Evolutionary conservation across 1,284 basidiomycete genomes (phyloP).

Genomic region (Fomitopsis pinicola): DNA sequence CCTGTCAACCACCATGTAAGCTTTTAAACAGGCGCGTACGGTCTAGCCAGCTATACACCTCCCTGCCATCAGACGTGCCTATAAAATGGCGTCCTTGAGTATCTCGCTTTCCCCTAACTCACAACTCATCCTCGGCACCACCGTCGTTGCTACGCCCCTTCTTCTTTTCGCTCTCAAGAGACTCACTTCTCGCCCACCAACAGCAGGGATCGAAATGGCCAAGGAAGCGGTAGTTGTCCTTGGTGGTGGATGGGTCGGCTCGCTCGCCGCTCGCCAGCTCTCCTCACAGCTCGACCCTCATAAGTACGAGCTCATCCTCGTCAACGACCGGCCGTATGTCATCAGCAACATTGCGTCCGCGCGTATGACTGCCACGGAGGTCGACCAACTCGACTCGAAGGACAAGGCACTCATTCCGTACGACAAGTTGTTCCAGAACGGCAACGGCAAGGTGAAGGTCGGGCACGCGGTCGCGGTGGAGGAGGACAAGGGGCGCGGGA

Average conservation of each 20-base stretch:
- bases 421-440: slow-evolving; percentile 44
- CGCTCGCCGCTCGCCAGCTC: slow-evolving; percentile 25
- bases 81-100: neutral
- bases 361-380: slow-evolving; percentile 30
- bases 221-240: slow-evolving; percentile 29
- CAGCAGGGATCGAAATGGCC: neutral
- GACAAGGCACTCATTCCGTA: slow-evolving; percentile 32
- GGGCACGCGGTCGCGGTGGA: slow-evolving; percentile 43
- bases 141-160: neutral
- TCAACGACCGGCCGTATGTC: slow-evolving; percentile 31
- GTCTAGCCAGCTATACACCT: neutral
- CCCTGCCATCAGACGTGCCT: neutral
- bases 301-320: slow-evolving; percentile 30
- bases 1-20: too few species aligned
- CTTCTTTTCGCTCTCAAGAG: neutral
- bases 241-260: slow-evolving; percentile 33
- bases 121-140: neutral
- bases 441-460: slow-evolving; percentile 40
- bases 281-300: slow-evolving; percentile 29
- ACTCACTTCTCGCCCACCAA: neutral
- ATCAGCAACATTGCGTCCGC: slow-evolving; percentile 30
- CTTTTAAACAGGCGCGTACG: neutral
- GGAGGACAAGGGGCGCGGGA: slow-evolving; percentile 27
- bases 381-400: slow-evolving; percentile 25
- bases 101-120: neutral